Evolutionary conservation across 768 basidiomycete genomes (phyloP).

Genomic region (Omphalotus guepiniiformis): DNA sequence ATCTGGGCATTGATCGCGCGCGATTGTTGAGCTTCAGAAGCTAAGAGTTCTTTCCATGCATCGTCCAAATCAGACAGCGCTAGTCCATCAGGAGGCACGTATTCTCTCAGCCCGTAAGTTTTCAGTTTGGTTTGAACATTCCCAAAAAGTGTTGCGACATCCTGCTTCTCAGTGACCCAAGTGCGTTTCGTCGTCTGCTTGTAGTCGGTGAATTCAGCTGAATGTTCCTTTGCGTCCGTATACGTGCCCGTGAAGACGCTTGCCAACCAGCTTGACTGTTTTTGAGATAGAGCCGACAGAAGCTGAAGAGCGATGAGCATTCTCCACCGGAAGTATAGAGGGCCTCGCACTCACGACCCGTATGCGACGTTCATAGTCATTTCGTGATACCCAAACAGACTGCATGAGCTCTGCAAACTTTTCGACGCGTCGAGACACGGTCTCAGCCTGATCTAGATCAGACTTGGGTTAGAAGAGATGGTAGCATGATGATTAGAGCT

Average conservation of each 20-base stretch:
- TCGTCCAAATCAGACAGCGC: slow-evolving; percentile 68
- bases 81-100: slow-evolving; percentile 72
- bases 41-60: slow-evolving; percentile 70
- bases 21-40: slow-evolving; percentile 72
- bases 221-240: slow-evolving; percentile 73
- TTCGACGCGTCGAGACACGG: slow-evolving; percentile 87
- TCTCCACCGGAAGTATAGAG: neutral
- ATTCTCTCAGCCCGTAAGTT: slow-evolving; percentile 85
- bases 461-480: slow-evolving; percentile 8
- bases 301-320: slow-evolving; percentile 36
- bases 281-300: slow-evolving; percentile 59
- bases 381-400: slow-evolving; percentile 80
- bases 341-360: slow-evolving; percentile 44
- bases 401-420: slow-evolving; percentile 97
- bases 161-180: slow-evolving; percentile 90
- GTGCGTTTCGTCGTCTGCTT: slow-evolving; percentile 81
- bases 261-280: slow-evolving; percentile 67
- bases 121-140: slow-evolving; percentile 92
- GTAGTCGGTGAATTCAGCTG: slow-evolving; percentile 68
- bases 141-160: slow-evolving; percentile 80
- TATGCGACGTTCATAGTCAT: slow-evolving; percentile 91
- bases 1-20: slow-evolving; percentile 87
- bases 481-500: slow-evolving; percentile 17
- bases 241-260: slow-evolving; percentile 71
- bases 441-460: slow-evolving; percentile 83